Percentiles rank a stretch among this genome's conserved stretches.
These are phyloP conservation scores for Skeletonema potamos DNA, from an alignment of 108 stramenopile species.

Conservation along the genomic window DNA sequence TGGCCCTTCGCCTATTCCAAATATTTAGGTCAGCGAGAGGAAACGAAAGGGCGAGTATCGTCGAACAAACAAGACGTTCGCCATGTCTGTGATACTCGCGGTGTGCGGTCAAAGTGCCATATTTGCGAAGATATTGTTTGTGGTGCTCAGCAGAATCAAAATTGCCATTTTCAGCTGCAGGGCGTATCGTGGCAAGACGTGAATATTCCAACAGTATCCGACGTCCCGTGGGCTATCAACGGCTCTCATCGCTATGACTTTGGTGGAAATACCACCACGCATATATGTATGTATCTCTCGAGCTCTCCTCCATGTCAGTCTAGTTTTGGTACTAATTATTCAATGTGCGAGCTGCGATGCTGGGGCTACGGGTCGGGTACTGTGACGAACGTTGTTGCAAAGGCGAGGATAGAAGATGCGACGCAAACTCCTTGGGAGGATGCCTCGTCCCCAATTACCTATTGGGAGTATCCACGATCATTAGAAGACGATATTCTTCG, in stretches of 20 bases:
- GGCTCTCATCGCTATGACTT: slow-evolving; percentile 82
- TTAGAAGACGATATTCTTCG: slow-evolving; percentile 17
- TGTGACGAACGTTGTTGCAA: slow-evolving; percentile 11
- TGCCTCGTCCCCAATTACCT: slow-evolving; percentile 24
- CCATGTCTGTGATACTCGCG: slow-evolving; percentile 61
- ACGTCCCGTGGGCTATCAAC: slow-evolving; percentile 85
- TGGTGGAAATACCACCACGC: slow-evolving; percentile 52
- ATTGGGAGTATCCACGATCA: slow-evolving; percentile 62
- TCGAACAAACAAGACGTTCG: slow-evolving; percentile 72
- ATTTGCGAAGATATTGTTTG: slow-evolving; percentile 81
- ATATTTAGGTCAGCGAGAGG: slow-evolving; percentile 56
- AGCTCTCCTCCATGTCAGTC: slow-evolving; percentile 43
- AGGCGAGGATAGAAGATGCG: too few species aligned
- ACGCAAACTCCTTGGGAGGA: slow-evolving; percentile 43
- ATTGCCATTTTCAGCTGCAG: slow-evolving; percentile 77
- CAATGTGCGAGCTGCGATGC: slow-evolving; percentile 65
- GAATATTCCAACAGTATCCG: slow-evolving; percentile 70
- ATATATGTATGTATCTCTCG: slow-evolving; percentile 73
- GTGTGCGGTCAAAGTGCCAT: slow-evolving; percentile 77
- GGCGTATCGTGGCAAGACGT: slow-evolving; percentile 58
- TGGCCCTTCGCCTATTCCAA: slow-evolving; percentile 88
- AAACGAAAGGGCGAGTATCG: slow-evolving; percentile 73
- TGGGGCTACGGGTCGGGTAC: slow-evolving; percentile 58
- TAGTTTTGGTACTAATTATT: slow-evolving; percentile 54
- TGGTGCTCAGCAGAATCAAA: slow-evolving; percentile 16